These are phyloP conservation scores for Nepenthes mirabilis DNA, from an alignment of 148 eudicot species.

Conservation along the genomic window DNA sequence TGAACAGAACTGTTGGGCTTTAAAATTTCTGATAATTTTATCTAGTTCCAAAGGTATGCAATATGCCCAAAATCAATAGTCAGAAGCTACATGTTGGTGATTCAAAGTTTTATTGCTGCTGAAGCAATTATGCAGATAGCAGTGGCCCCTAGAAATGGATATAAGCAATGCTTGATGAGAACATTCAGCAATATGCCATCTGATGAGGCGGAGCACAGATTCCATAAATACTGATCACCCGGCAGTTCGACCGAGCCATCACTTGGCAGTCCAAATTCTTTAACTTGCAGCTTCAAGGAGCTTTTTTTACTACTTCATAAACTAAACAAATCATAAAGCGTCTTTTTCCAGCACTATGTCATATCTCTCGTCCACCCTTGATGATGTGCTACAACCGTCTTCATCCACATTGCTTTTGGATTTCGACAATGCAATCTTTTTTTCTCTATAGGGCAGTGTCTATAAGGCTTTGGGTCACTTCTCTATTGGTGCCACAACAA, in stretches of 20 bases:
- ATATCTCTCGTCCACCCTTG: slow-evolving; percentile 11
- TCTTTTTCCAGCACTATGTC: slow-evolving; percentile 10
- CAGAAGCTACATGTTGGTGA: too few relatives aligned
- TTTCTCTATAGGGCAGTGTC: too few relatives aligned
- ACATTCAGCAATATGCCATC: slow-evolving; percentile 8
- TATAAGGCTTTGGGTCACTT: too few relatives aligned
- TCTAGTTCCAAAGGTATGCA: too few relatives aligned
- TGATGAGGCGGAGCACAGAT: slow-evolving; percentile 8
- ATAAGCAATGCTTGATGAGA: slow-evolving; percentile 10
- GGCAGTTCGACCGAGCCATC: slow-evolving; percentile 31
- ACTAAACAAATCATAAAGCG: slow-evolving; percentile 10
- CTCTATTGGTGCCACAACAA: too few relatives aligned
- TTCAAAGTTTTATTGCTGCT: too few relatives aligned
- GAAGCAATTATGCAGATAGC: too few relatives aligned
- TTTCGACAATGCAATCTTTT: too few relatives aligned
- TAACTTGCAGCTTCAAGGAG: slow-evolving; percentile 30
- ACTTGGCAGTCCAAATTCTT: slow-evolving; percentile 25
- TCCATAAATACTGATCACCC: slow-evolving; percentile 20
- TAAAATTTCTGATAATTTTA: too few relatives aligned
- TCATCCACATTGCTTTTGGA: background rate
- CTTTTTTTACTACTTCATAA: slow-evolving; percentile 17
- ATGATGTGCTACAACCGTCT: background rate
- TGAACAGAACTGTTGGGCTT: too few relatives aligned
- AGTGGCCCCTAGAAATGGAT: slow-evolving; percentile 1
- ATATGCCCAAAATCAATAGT: too few relatives aligned